Conservation (phyloP, 106 monocot species). For the Dendrobium nobile region DNA sequence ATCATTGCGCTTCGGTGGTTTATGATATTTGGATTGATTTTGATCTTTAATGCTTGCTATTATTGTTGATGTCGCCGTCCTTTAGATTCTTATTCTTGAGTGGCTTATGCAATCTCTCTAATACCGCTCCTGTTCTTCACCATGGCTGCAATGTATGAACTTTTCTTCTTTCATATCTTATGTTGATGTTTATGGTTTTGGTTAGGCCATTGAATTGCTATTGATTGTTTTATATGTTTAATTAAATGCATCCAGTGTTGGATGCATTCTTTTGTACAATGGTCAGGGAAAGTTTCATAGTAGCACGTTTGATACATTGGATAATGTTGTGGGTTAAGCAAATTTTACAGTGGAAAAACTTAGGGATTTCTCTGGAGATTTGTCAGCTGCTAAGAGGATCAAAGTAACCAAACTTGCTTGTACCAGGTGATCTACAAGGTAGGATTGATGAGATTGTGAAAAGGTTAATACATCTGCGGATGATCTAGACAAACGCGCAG, state of each 20-base stretch:
- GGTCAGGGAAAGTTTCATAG: slow-evolving; percentile 65
- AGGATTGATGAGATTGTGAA: slow-evolving; percentile 42
- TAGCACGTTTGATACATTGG: slow-evolving; percentile 50
- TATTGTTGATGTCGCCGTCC: slow-evolving; percentile 41
- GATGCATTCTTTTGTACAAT: slow-evolving; percentile 49
- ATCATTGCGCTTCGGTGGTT: slow-evolving; percentile 48
- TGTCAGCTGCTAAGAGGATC: slow-evolving; percentile 55
- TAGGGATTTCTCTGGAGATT: slow-evolving; percentile 44
- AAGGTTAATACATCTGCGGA: slow-evolving; percentile 57
- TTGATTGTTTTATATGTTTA: not conserved
- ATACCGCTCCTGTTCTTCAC: slow-evolving; percentile 40
- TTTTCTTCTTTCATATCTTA: not conserved
- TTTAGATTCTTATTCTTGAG: slow-evolving; percentile 37
- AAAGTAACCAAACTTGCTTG: slow-evolving; percentile 36
- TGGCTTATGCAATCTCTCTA: slow-evolving; percentile 39
- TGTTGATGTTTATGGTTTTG: not conserved
- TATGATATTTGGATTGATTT: slow-evolving; percentile 46
- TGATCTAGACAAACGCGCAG: slow-evolving; percentile 21
- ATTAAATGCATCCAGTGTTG: slow-evolving; percentile 29
- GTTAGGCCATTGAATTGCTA: not conserved
- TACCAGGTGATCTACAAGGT: slow-evolving; percentile 35
- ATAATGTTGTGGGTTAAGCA: slow-evolving; percentile 59
- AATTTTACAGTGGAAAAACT: slow-evolving; percentile 58
- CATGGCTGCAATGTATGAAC: slow-evolving; percentile 32
- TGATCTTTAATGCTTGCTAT: slow-evolving; percentile 42